Evolutionary conservation across 495 filamentous ascomycete species (phyloP), one percentile per base, ranked within the genome.

Genomic region (Margaritispora aquatica): DNA sequence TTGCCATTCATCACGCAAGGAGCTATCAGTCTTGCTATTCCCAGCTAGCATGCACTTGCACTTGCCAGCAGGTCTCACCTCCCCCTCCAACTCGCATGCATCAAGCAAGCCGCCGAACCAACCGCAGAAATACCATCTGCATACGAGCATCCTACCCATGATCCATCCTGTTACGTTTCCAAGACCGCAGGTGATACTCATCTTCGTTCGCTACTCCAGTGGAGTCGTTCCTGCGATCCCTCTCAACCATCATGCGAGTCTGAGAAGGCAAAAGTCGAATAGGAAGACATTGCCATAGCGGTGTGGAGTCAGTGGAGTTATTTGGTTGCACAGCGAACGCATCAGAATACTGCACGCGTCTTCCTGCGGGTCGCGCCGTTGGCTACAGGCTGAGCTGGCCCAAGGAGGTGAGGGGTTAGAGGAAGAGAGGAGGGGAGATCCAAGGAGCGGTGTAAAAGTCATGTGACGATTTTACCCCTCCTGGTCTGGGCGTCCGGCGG

Each of bases 301-400:
- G 61, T 63, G 61, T 63, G 59, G 57, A 66, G 56, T 31, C 26
- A 29, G 52, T 36, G 59, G 41, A 46, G 36, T 36, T 47, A 11
- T n/a, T 31, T 44, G 60, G 36, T 34, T 52, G 64, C 38, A 66
- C 64, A 66, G 54, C 60, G 57, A 59, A 65, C 41, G 54, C 46
- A 47, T 46, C 24, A 48, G 38, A 17, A 44, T 44, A 17, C 38
- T 17, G 38, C 38, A 44, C 38, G 38, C 38, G 38, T 44, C 38
- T 8, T 44, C 38, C 38, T 44, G 15, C 38, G 38, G 38, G 38
- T 44, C 38, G 38, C 38, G 38, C 38, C 38, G 38, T 44, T 44
- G 38, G 38, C 38, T 44, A 44, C 38, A 44, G 38, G 38, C 38
- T 44, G 38, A 8, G 38, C 38, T 44, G 38, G 38, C 38, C 38